Conservation (phyloP, 495 filamentous ascomycete genomes). For the Daldinia loculata region DNA sequence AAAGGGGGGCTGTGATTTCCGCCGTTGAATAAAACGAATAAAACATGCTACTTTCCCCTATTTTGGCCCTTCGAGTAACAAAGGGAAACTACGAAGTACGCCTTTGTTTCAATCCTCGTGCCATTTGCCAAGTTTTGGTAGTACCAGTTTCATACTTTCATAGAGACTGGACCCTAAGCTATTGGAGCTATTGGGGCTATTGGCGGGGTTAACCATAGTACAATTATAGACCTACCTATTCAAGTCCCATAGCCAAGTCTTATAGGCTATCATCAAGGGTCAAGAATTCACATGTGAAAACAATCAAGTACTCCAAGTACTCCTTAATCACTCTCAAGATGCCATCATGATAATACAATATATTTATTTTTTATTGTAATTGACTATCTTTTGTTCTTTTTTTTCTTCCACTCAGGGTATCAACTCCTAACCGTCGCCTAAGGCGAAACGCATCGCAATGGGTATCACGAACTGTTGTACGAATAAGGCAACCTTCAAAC, state of each 20-base stretch:
- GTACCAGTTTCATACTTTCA: conserved; percentile 21
- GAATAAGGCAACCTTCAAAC: conserved; percentile 34
- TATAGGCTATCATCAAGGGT: not conserved
- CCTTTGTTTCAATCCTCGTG: conserved; percentile 30
- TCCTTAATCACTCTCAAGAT: not conserved
- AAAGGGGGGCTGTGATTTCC: conserved; percentile 6
- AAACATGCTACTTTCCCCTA: conserved; percentile 3
- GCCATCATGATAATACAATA: not conserved
- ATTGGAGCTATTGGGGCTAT: no score
- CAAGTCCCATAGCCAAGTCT: not conserved
- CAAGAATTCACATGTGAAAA: not conserved
- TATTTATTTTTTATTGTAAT: conserved; percentile 9
- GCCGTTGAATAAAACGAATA: conserved; percentile 2
- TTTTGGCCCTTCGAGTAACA: conserved; percentile 15
- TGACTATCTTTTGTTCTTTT: conserved; percentile 23
- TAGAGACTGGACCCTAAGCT: no score
- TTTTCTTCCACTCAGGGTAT: conserved; percentile 32
- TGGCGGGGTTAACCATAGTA: conserved; percentile 18
- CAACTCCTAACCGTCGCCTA: conserved; percentile 23
- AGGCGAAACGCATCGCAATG: conserved; percentile 26
- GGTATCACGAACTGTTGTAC: conserved; percentile 38
- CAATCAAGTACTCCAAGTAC: not conserved
- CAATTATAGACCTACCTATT: conserved; percentile 4
- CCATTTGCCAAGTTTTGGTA: no score
- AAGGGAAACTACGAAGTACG: conserved; percentile 3